Conservation (phyloP, 768 basidiomycete genomes). For the Macrolepiota albuminosa region DNA sequence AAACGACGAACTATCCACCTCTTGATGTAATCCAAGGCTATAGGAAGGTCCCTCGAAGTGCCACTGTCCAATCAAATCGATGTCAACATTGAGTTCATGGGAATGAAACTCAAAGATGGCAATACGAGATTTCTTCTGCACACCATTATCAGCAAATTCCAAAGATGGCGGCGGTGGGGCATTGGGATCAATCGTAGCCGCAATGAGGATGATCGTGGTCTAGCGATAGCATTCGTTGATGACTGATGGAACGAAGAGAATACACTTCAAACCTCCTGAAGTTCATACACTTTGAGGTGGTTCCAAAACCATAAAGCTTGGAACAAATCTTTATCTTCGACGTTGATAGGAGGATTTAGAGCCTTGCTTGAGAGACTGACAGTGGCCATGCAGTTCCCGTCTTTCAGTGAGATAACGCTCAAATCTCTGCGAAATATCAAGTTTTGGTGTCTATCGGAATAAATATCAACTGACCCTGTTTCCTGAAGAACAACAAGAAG, state of each 20-base stretch:
- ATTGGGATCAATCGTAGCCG: slow-evolving; percentile 38
- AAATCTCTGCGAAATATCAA: slow-evolving; percentile 39
- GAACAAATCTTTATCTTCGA: slow-evolving; percentile 27
- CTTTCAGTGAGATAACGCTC: slow-evolving; percentile 47
- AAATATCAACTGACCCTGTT: slow-evolving; percentile 49
- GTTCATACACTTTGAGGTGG: slow-evolving; percentile 27
- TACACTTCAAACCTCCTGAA: slow-evolving; percentile 34
- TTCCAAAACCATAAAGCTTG: slow-evolving; percentile 43
- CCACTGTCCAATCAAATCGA: slow-evolving; percentile 54
- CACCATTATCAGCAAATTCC: slow-evolving; percentile 27
- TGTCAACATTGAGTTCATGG: slow-evolving; percentile 25
- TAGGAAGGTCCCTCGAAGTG: slow-evolving; percentile 42
- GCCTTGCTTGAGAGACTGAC: slow-evolving; percentile 23
- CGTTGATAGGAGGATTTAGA: slow-evolving; percentile 22
- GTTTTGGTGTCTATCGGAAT: slow-evolving; percentile 3
- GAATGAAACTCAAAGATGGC: slow-evolving; percentile 34
- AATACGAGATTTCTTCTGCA: slow-evolving; percentile 33
- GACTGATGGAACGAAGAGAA: background rate
- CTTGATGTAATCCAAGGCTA: slow-evolving; percentile 40
- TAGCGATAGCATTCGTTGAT: slow-evolving; percentile 17
- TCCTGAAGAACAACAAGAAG: slow-evolving; percentile 54
- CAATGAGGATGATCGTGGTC: slow-evolving; percentile 40
- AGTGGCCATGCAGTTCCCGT: slow-evolving; percentile 36
- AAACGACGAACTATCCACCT: slow-evolving; percentile 39
- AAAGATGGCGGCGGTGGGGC: slow-evolving; percentile 23